Evolutionary conservation across 2,329 filamentous ascomycete genomes (phyloP).

Genomic region (Akanthomyces lecanii): DNA sequence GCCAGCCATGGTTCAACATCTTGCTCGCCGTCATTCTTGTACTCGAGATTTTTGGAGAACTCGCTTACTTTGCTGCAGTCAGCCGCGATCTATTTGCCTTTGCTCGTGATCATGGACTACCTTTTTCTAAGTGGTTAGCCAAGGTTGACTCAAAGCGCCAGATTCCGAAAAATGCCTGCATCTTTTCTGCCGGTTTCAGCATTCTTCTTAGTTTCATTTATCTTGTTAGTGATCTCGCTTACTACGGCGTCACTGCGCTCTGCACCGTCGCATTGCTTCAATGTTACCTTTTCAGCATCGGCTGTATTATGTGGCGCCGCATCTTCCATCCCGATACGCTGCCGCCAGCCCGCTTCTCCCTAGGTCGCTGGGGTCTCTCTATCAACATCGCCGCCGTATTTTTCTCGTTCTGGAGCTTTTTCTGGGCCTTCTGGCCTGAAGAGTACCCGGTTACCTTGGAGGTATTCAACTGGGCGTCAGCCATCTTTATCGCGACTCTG

Average conservation of each 20-base stretch:
- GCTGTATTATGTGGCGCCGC: conserved; percentile 20
- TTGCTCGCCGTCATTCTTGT: conserved; percentile 4
- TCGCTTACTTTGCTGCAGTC: conserved; percentile 14
- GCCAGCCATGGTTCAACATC: conserved; percentile 7
- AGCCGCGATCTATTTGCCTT: conserved; percentile 16
- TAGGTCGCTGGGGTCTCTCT: conserved; percentile 18
- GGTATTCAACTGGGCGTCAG: conserved; percentile 20
- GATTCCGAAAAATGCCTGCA: conserved; percentile 18
- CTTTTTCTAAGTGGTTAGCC: conserved; percentile 15
- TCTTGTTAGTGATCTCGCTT: conserved; percentile 19
- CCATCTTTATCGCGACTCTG: conserved; percentile 14
- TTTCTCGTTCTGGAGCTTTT: conserved; percentile 18
- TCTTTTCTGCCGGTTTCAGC: conserved; percentile 14
- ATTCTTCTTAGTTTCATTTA: conserved; percentile 17
- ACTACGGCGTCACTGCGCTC: conserved; percentile 19
- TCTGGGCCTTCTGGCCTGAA: conserved; percentile 21
- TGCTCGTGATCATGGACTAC: conserved; percentile 14
- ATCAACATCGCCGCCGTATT: conserved; percentile 17
- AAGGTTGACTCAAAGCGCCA: conserved; percentile 13
- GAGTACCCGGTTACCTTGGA: conserved; percentile 14
- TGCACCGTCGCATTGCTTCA: conserved; percentile 19
- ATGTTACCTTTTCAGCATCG: conserved; percentile 20
- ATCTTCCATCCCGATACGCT: conserved; percentile 18
- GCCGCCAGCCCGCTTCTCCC: conserved; percentile 18
- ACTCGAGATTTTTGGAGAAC: conserved; percentile 7